Conservation (phyloP, 257 asterid species). For the Nicotiana noctiflora region DNA sequence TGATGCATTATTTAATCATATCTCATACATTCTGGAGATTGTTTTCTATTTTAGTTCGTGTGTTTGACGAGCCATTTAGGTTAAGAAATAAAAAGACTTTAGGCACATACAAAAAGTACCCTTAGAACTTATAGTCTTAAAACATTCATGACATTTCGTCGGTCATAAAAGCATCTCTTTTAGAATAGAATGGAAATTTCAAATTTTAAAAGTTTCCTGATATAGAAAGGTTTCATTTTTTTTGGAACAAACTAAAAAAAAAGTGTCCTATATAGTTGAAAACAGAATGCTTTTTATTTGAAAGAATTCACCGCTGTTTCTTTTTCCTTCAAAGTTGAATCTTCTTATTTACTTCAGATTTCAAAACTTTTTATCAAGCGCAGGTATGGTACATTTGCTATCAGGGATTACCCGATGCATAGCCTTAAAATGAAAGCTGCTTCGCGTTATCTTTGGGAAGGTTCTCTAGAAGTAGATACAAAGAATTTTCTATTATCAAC, state of each 20-base stretch:
- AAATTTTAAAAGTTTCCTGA: background rate
- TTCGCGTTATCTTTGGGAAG: slow-evolving; percentile 65
- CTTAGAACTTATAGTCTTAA: background rate
- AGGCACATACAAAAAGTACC: background rate
- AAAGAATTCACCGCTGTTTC: background rate
- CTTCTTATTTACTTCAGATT: background rate
- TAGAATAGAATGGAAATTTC: background rate
- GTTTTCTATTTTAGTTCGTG: background rate
- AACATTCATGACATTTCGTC: background rate
- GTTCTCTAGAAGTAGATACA: slow-evolving; percentile 33
- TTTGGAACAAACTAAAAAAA: background rate
- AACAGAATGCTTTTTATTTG: background rate
- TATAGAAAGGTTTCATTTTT: background rate
- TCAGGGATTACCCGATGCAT: slow-evolving; percentile 55
- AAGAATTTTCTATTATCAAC: slow-evolving; percentile 46
- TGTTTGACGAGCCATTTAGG: background rate
- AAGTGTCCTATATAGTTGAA: background rate
- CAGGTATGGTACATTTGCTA: slow-evolving; percentile 39
- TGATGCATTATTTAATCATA: background rate
- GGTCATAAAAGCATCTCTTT: background rate
- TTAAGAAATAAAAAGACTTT: background rate
- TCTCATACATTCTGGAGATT: background rate
- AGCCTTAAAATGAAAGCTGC: slow-evolving; percentile 63
- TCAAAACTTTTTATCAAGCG: slow-evolving; percentile 3
- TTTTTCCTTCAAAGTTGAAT: background rate